Percentiles rank a stretch among this genome's conserved stretches.
Evolutionary conservation across 108 stramenopile species (phyloP).

Genomic region (Skeletonema marinoi): DNA sequence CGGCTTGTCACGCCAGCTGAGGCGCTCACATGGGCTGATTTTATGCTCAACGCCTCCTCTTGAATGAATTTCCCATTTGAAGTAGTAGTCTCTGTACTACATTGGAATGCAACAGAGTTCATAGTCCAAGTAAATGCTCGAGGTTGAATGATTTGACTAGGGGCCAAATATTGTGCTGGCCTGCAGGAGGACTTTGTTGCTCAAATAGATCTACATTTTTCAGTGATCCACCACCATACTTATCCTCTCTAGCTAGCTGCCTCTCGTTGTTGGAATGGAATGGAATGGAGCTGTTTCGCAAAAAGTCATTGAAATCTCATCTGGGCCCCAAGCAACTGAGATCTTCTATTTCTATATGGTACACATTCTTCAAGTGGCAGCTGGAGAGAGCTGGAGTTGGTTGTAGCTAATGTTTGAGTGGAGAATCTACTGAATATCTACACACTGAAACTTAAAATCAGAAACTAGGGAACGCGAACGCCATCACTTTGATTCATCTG

Average conservation of each 20-base stretch:
- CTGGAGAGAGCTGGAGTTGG: no score
- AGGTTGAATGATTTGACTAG: slow-evolving; percentile 34
- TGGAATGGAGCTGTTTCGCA: no score
- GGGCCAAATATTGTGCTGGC: slow-evolving; percentile 29
- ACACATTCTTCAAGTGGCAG: no score
- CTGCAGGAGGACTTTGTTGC: slow-evolving; percentile 11
- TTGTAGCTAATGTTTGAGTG: no score
- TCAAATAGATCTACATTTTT: slow-evolving; percentile 21
- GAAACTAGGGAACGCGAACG: no score
- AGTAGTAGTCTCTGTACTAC: slow-evolving; percentile 38
- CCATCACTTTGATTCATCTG: no score
- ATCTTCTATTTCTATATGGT: no score
- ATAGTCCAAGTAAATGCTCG: slow-evolving; percentile 30
- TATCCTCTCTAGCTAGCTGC: slow-evolving; percentile 4
- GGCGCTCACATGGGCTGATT: slow-evolving; percentile 8
- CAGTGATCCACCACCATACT: slow-evolving; percentile 4
- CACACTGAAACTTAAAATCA: no score
- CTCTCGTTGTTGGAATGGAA: no score
- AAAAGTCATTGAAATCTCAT: no score
- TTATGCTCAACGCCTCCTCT: slow-evolving; percentile 27
- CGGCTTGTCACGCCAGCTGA: slow-evolving; percentile 12
- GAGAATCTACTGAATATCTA: no score
- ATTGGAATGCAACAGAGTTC: slow-evolving; percentile 32
- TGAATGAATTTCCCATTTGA: slow-evolving; percentile 26
- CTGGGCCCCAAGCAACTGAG: no score